Evolutionary conservation across 2,329 filamentous ascomycete genomes (phyloP), one percentile per base, ranked within the genome.

Genomic region (Mariannaea elegans): DNA sequence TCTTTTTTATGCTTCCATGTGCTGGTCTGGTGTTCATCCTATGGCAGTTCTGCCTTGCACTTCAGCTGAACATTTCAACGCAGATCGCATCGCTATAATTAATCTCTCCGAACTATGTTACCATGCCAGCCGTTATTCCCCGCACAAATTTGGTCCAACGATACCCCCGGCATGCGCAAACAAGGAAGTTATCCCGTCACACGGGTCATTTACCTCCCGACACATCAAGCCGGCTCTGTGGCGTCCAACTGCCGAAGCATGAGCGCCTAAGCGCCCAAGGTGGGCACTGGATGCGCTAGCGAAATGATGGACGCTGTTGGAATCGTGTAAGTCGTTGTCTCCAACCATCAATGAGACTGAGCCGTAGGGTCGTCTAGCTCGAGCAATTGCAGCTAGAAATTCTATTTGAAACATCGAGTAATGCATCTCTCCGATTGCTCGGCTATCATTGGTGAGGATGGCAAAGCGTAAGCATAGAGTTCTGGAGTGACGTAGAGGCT

Each of bases 161-260:
- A 36, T n/a, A 36, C 10, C 32, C 32, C 32, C 32, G 18, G 10
- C 32, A 7, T 38, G 34, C 34, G 10, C 19, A 38, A 38, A 29
- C 51, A 55, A n/a, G 51, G 42, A 47, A 47, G 23, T 18, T 10
- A 5, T 47, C 16, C 16, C 8, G 10, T 24, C 6, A 23, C 42
- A 9, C 51, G 51, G 51, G 51, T 55, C 51, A 55, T 48, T 44
- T 13, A 16, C 16, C 13, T 21, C 19, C 29, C n/a, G n/a, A n/a
- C n/a, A n/a, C n/a, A n/a, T n/a, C n/a, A n/a, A n/a, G n/a, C n/a
- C n/a, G n/a, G n/a, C n/a, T n/a, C n/a, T n/a, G n/a, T n/a, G n/a
- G n/a, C n/a, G n/a, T 23, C 19, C 39, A 31, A 46, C 42, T 46
- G 16, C 42, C 24, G 24, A n/a, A 13, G 6, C 27, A 31, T 31